Base-by-base conservation (phyloP, 805 yeast species). In the Yarrowia hollandica region DNA sequence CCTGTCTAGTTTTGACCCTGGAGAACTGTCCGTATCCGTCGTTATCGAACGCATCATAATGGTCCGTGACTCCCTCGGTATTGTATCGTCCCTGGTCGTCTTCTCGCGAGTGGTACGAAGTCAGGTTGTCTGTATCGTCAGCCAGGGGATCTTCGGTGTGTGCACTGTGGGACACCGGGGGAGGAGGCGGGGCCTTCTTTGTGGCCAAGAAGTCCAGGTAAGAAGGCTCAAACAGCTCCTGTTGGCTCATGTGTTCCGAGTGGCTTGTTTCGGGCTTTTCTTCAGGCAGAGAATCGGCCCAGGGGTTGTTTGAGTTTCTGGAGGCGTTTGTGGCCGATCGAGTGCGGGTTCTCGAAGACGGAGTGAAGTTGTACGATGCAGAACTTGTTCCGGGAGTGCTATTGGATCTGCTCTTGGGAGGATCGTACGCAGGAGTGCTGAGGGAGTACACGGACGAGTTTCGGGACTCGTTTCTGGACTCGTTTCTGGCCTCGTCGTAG, bases 251-350 rank as follows among this genome's bases (percentile, higher is more conserved):
- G 22, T 48, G 55, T 15, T 31, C 54, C n/a, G 18, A n/a, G 21
- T 30, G 38, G 21, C 19, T 12, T 4, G 50, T 42, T 19, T 28
- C 52, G 16, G 52, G 14, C 25, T 44, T 44, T 14, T 44, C 52
- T 14, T 44, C 52, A 5, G 52, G 52, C 35, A 44, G 26, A 3
- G 52, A 44, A 12, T 44, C 52, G n/a, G 52, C 52, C 52, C 52
- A 44, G 19, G 52, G 52, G 52, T 44, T 44, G 35, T 44, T 44
- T 11, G 52, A 44, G 46, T 38, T 65, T 57, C 23, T 59, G 38
- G 35, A 65, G 37, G 28, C 63, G 50, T 2, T 64, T 64, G 46
- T 65, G 59, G 39, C 60, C 5, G 35, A 28, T n/a, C 52, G 23
- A 25, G 5, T 8, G 1, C 55, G 26, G 12, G 11, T 8, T n/a